Conservation (phyloP, 805 yeast species). For the Suhomyces pyralidae region DNA sequence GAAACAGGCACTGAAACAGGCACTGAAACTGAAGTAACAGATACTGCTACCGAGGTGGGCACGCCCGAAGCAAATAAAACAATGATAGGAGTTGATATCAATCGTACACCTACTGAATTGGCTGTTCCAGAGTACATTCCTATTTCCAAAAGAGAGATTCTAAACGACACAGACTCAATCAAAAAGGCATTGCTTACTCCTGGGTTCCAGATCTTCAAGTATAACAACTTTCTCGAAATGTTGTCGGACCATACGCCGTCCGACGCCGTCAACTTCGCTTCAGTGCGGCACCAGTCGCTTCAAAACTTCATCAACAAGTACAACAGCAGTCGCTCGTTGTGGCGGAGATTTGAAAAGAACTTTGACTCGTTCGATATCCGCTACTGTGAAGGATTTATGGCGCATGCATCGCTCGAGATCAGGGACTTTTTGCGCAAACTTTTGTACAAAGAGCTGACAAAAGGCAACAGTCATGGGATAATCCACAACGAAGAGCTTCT, state of each 20-base stretch:
- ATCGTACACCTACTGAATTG: background rate
- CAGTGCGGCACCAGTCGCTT: conserved; percentile 29
- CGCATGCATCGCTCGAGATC: conserved; percentile 26
- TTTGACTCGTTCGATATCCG: conserved; percentile 16
- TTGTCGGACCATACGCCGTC: conserved; percentile 28
- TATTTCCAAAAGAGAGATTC: conserved; percentile 18
- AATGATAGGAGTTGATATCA: background rate
- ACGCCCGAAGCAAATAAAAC: background rate
- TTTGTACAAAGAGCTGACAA: conserved; percentile 14
- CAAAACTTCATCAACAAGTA: conserved; percentile 26
- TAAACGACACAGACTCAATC: conserved; percentile 26
- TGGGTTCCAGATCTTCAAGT: conserved; percentile 28
- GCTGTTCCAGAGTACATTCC: conserved; percentile 18
- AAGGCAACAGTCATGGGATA: conserved; percentile 4
- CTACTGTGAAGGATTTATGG: conserved; percentile 28
- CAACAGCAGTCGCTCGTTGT: conserved; percentile 8
- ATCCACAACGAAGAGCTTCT: conserved; percentile 33
- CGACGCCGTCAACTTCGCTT: conserved; percentile 40
- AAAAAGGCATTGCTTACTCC: conserved; percentile 23
- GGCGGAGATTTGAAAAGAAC: conserved; percentile 3
- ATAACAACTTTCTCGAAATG: conserved; percentile 28
- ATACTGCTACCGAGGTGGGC: background rate
- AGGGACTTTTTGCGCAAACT: conserved; percentile 27
- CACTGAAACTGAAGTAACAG: background rate
- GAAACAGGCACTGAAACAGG: background rate